Percentiles rank a stretch among this genome's conserved stretches.
Evolutionary conservation across 208 protist species (phyloP).

Genomic region (Trichomonas vaginalis): DNA sequence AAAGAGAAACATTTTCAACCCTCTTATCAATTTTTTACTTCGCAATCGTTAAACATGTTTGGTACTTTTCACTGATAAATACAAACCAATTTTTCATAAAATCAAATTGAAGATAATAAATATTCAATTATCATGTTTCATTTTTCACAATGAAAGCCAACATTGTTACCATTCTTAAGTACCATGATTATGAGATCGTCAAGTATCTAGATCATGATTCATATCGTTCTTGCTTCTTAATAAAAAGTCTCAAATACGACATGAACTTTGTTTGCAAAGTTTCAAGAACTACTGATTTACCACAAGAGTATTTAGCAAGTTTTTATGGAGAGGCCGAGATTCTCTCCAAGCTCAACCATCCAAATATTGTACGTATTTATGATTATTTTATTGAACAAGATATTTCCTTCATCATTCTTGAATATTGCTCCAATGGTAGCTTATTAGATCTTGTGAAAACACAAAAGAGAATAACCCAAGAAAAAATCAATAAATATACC

Average conservation of each 20-base stretch:
- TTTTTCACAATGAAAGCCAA: background rate
- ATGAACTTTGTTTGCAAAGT: background rate
- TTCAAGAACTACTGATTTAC: background rate
- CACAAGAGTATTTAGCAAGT: background rate
- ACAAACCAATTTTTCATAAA: no score
- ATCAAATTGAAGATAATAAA: no score
- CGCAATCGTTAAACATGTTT: no score
- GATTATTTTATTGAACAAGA: background rate
- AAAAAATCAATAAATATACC: no score
- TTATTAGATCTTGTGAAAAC: background rate
- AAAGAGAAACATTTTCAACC: no score
- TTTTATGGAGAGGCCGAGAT: background rate
- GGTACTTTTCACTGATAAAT: no score
- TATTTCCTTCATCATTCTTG: background rate
- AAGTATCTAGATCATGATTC: background rate
- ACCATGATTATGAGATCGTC: background rate
- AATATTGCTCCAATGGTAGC: background rate
- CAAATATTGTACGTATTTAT: background rate
- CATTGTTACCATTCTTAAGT: background rate
- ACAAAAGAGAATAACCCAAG: background rate
- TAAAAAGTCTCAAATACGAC: background rate
- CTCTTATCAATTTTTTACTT: no score
- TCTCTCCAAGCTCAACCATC: background rate
- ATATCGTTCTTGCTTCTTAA: background rate
- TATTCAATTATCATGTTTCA: no score